phyloP scores from a whole-genome alignment of 2,329 filamentous ascomycete genomes.

The Cytospora mali region DNA sequence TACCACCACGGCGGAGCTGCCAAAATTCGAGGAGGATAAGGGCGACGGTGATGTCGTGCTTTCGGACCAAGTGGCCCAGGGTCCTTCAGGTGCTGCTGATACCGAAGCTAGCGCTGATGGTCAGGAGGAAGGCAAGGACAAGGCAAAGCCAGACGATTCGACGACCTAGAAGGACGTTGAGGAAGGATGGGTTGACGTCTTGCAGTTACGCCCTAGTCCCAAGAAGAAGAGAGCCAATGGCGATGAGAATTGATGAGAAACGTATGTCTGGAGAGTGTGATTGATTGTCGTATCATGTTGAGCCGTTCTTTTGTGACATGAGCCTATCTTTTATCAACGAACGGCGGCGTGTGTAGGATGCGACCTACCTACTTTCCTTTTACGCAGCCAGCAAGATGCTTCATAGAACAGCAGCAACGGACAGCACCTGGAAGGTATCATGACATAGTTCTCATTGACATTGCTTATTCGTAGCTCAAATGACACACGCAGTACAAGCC shows the following conservation, averaged over 20 bases:
- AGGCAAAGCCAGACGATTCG: constrained; percentile 18
- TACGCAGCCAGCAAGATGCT: background rate
- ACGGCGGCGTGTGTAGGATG: background rate
- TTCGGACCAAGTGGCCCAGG: constrained; percentile 14
- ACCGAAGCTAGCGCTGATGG: background rate
- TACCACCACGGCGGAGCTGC: constrained; percentile 25
- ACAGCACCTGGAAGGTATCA: background rate
- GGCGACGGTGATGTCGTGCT: constrained; percentile 17
- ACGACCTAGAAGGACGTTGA: constrained; percentile 20
- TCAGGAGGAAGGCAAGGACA: background rate
- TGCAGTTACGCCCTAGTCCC: constrained; percentile 19
- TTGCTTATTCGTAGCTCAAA: background rate
- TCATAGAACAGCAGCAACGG: background rate
- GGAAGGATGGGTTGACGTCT: constrained; percentile 6
- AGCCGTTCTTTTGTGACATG: background rate
- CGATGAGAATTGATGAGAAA: background rate
- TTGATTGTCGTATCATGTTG: background rate
- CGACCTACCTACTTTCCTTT: background rate
- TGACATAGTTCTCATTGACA: background rate
- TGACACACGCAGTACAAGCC: background rate
- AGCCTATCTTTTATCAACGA: background rate
- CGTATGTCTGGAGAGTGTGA: background rate
- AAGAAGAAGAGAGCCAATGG: background rate
- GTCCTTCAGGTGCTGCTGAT: background rate
- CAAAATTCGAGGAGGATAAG: constrained; percentile 29